Conservation (phyloP, 371 early-diverging fungal species). For the Mortierella polycephala region DNA sequence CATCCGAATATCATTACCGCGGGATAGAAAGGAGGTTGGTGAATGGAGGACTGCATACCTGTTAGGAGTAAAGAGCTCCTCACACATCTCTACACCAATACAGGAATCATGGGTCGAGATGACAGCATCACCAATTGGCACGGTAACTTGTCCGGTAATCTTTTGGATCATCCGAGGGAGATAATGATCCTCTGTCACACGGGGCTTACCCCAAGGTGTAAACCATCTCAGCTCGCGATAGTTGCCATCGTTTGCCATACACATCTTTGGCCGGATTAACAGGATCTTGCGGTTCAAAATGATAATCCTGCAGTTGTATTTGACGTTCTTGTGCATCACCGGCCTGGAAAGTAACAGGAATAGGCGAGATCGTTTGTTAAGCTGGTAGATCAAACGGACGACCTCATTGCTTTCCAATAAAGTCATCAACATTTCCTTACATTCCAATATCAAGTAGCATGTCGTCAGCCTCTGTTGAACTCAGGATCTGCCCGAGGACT, state of each 20-base stretch:
- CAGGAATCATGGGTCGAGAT: conserved; percentile 72
- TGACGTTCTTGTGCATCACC: conserved; percentile 87
- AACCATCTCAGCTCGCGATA: conserved; percentile 97
- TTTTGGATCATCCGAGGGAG: conserved; percentile 85
- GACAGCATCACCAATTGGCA: conserved; percentile 42
- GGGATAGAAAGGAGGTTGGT: neutral
- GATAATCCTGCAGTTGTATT: conserved; percentile 96
- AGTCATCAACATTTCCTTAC: conserved; percentile 61
- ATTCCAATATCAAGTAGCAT: conserved; percentile 95
- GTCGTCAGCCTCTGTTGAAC: conserved; percentile 70
- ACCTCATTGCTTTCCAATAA: neutral
- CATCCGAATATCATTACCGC: too few relatives aligned
- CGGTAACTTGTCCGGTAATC: conserved; percentile 79
- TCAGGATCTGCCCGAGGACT: conserved; percentile 80
- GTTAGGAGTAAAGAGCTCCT: conserved; percentile 95
- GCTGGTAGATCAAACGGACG: neutral
- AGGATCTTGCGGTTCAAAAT: conserved; percentile 85
- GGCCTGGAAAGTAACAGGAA: conserved; percentile 70
- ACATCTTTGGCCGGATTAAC: conserved; percentile 95
- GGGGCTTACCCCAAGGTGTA: conserved; percentile 82
- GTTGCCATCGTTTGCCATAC: conserved; percentile 96
- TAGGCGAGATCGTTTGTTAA: neutral
- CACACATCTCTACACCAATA: conserved; percentile 96
- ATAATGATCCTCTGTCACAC: conserved; percentile 74
- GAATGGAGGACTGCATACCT: conserved; percentile 62